phyloP scores from a whole-genome alignment of 257 asterid species.

The Solanum appendiculatum region DNA sequence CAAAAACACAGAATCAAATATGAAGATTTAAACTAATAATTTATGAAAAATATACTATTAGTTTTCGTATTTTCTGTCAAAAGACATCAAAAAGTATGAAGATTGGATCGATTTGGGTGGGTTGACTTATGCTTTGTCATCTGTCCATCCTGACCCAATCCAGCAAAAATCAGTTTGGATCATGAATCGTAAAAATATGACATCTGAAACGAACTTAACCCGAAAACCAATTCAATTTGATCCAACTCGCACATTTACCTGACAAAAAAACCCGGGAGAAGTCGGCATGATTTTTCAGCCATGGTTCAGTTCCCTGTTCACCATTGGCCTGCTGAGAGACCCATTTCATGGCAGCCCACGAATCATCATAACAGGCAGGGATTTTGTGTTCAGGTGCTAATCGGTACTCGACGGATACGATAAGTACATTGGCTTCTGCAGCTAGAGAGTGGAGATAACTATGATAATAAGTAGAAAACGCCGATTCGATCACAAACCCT shows the following conservation, averaged over 20 bases:
- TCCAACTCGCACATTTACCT: conserved; percentile 11
- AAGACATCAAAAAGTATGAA: not conserved
- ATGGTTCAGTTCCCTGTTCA: conserved; percentile 38
- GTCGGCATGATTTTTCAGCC: conserved; percentile 45
- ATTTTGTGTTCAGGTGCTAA: conserved; percentile 59
- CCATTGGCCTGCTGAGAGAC: conserved; percentile 18
- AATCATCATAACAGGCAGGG: conserved; percentile 69
- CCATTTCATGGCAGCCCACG: conserved; percentile 51
- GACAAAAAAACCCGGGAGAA: conserved; percentile 35
- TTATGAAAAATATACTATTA: not conserved
- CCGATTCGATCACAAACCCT: conserved; percentile 43
- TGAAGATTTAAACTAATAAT: not conserved
- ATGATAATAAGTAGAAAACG: conserved; percentile 47
- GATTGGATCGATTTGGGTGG: not conserved
- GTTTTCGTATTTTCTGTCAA: not conserved
- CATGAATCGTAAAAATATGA: not conserved
- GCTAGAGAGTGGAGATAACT: conserved; percentile 29
- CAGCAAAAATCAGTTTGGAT: not conserved
- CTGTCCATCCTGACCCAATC: not conserved
- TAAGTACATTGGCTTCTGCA: conserved; percentile 34
- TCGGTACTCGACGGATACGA: conserved; percentile 59
- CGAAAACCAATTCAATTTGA: not conserved
- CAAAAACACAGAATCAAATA: not conserved
- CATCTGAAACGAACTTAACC: too few species aligned
- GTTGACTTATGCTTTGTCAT: not conserved